Evolutionary conservation across 2,329 filamentous ascomycete species (phyloP).

Genomic region (Septoria petroselini): DNA sequence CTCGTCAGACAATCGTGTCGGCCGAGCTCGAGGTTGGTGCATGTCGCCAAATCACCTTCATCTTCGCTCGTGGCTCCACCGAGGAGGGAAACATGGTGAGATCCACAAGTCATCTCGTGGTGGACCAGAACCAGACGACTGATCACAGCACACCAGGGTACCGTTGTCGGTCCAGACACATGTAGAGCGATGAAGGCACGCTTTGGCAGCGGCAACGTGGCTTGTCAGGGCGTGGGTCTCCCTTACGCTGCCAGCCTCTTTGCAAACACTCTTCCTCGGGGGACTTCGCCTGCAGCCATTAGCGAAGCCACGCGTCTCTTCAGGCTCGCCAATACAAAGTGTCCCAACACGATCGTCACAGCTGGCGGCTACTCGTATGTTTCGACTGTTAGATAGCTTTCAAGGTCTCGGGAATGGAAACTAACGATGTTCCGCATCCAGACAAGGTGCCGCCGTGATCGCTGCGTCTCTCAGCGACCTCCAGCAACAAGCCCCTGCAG

Average conservation of each 20-base stretch:
- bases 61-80: conserved; percentile 57
- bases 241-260: conserved; percentile 11
- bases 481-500: conserved; percentile 17
- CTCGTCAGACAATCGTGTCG: background rate
- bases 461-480: conserved; percentile 36
- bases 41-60: conserved; percentile 51
- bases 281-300: conserved; percentile 15
- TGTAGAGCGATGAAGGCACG: conserved; percentile 25
- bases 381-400: background rate
- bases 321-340: conserved; percentile 19
- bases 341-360: conserved; percentile 18
- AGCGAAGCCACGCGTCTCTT: conserved; percentile 14
- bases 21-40: conserved; percentile 25
- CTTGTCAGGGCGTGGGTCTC: conserved; percentile 15
- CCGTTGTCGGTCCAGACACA: conserved; percentile 25
- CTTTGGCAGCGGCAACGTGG: conserved; percentile 12
- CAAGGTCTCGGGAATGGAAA: conserved; percentile 16
- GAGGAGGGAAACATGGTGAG: conserved; percentile 52
- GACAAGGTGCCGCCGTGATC: conserved; percentile 42
- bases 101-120: too few species aligned
- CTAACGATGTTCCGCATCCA: too few species aligned
- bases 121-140: too few species aligned
- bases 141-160: conserved; percentile 14
- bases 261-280: conserved; percentile 9
- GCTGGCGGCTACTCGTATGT: conserved; percentile 20